These are phyloP conservation scores for Podila epigama DNA, from an alignment of 192 early-diverging fungal species.

Conservation along the genomic window DNA sequence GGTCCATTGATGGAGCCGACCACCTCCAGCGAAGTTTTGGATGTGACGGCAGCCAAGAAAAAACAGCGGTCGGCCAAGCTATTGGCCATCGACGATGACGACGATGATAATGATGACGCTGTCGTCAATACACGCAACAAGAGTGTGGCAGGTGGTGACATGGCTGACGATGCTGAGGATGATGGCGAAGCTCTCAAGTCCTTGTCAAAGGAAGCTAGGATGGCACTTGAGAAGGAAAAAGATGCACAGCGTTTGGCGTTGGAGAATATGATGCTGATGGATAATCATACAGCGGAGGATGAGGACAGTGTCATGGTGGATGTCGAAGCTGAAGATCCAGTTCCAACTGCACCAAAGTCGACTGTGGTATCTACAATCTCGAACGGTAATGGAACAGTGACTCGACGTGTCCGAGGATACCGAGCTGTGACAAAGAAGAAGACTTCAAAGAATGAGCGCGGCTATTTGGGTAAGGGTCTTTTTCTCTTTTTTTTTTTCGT, in stretches of 20 bases:
- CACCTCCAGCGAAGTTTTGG: neutral
- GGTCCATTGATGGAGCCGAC: slow-evolving; percentile 1
- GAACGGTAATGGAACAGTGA: neutral
- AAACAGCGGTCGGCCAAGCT: slow-evolving; percentile 20
- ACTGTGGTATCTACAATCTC: neutral
- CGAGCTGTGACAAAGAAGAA: slow-evolving; percentile 29
- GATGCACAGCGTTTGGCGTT: slow-evolving; percentile 25
- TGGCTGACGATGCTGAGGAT: neutral
- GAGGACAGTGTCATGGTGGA: slow-evolving; percentile 40
- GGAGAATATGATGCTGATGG: slow-evolving; percentile 45
- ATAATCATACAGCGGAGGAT: slow-evolving; percentile 2
- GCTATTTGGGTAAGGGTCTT: slow-evolving; percentile 32
- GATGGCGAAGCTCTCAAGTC: slow-evolving; percentile 3
- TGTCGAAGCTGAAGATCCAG: slow-evolving; percentile 15
- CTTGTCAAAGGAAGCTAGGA: slow-evolving; percentile 24
- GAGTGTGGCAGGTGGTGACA: neutral
- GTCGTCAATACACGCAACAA: neutral
- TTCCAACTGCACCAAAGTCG: neutral
- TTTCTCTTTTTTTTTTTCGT: neutral
- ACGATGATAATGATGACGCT: slow-evolving; percentile 17
- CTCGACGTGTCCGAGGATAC: slow-evolving; percentile 15
- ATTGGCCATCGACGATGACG: slow-evolving; percentile 37
- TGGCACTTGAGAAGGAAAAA: slow-evolving; percentile 28
- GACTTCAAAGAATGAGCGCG: slow-evolving; percentile 35
- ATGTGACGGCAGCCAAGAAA: slow-evolving; percentile 28